Conservation (phyloP, 78 protist genomes). For the Capsaspora owczarzaki region DNA sequence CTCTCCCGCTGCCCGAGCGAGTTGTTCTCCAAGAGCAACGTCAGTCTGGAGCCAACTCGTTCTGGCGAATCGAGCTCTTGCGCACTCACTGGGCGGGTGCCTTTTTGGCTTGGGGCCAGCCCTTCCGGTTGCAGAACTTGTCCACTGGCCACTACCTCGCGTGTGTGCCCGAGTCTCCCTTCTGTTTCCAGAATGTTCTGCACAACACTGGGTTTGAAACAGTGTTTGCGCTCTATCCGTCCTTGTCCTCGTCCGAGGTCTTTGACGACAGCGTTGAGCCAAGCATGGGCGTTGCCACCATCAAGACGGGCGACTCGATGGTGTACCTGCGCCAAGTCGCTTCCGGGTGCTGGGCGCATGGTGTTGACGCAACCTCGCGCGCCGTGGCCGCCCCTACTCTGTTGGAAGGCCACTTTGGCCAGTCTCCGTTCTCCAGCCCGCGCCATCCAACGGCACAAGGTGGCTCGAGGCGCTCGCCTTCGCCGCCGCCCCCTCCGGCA, state of each 20-base stretch:
- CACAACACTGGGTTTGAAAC: too few species aligned
- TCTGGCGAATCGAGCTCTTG: not conserved
- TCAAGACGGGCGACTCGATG: not conserved
- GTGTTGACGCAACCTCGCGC: not conserved
- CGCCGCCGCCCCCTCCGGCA: too few species aligned
- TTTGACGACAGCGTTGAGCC: not conserved
- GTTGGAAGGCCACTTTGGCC: too few species aligned
- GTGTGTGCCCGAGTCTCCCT: not conserved
- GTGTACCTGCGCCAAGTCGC: not conserved
- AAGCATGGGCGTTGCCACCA: not conserved
- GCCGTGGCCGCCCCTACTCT: too few species aligned
- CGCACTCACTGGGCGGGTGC: not conserved
- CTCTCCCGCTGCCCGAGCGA: not conserved
- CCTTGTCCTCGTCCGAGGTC: too few species aligned
- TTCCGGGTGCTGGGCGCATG: not conserved
- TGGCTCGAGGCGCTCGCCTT: too few species aligned
- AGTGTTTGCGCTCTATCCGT: too few species aligned
- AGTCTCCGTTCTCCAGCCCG: too few species aligned
- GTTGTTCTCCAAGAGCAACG: not conserved
- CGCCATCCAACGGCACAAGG: too few species aligned
- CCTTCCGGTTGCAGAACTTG: not conserved
- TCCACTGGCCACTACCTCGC: not conserved
- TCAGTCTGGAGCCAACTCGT: not conserved
- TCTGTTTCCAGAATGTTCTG: too few species aligned
- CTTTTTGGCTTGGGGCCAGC: not conserved